Evolutionary conservation across 257 asterid species (phyloP).

Genomic region (Gentiana macrophylla): DNA sequence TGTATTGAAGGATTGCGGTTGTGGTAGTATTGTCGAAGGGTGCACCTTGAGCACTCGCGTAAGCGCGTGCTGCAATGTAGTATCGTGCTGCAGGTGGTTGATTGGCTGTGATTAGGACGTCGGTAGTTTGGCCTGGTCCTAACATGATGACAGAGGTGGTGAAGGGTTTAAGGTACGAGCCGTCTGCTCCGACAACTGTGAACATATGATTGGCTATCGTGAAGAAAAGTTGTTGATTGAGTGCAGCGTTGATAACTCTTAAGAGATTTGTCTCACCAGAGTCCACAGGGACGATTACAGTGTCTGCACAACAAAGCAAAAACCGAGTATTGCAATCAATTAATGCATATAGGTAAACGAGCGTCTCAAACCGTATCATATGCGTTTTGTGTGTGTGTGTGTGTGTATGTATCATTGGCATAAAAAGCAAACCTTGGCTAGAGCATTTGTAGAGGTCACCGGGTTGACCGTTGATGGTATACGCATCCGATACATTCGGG

Average conservation of each 20-base stretch:
- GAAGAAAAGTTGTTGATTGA: constrained; percentile 88
- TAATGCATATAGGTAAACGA: no score
- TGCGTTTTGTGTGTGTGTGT: no score
- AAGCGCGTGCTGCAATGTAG: constrained; percentile 86
- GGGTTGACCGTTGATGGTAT: constrained; percentile 91
- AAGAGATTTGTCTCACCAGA: constrained; percentile 70
- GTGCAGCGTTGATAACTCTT: constrained; percentile 61
- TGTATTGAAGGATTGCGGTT: constrained; percentile 76
- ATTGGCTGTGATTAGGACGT: constrained; percentile 63
- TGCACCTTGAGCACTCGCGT: constrained; percentile 75
- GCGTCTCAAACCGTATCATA: no score
- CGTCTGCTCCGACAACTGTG: constrained; percentile 90
- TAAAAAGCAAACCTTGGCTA: constrained; percentile 30
- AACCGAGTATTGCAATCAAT: no score
- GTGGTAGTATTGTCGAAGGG: constrained; percentile 89
- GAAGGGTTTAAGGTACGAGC: constrained; percentile 71
- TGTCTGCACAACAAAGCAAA: constrained; percentile 30
- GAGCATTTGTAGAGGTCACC: constrained; percentile 92
- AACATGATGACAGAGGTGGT: constrained; percentile 77
- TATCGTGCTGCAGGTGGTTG: constrained; percentile 67
- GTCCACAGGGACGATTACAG: constrained; percentile 37
- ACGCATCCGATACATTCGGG: constrained; percentile 76
- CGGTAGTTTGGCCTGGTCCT: constrained; percentile 95
- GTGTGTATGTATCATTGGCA: no score
- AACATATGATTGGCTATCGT: constrained; percentile 68